Conservation (phyloP, 2,329 filamentous ascomycete genomes). For the Tolypocladium ophioglossoides region DNA sequence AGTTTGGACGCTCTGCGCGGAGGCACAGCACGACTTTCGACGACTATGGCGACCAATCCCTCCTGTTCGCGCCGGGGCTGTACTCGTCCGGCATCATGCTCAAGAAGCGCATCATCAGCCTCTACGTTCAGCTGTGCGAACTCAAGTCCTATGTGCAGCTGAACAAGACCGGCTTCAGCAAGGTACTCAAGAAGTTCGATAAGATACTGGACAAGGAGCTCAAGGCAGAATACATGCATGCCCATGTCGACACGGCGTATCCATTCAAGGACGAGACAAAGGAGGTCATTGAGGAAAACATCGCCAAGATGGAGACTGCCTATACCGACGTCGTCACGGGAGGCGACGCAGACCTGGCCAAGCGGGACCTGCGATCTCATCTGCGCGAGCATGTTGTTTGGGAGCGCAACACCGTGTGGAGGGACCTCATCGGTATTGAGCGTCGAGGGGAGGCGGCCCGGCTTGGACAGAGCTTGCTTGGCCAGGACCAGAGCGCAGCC, state of each 20-base stretch:
- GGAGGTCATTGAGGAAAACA: conserved; percentile 57
- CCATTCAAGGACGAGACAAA: conserved; percentile 70
- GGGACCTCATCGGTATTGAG: conserved; percentile 98
- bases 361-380: conserved; percentile 78
- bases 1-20: conserved; percentile 42
- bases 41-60: conserved; percentile 66
- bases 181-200: conserved; percentile 97
- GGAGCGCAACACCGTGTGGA: conserved; percentile 98
- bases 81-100: conserved; percentile 67
- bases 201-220: conserved; percentile 83
- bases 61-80: conserved; percentile 50
- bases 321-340: conserved; percentile 77
- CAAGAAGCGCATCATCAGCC: conserved; percentile 79
- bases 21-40: conserved; percentile 62
- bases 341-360: conserved; percentile 66
- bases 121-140: conserved; percentile 90
- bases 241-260: conserved; percentile 65
- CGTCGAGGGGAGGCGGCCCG: conserved; percentile 89
- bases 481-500: conserved; percentile 56
- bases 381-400: conserved; percentile 94
- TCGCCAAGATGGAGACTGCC: conserved; percentile 62
- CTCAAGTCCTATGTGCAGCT: conserved; percentile 93
- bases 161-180: conserved; percentile 92
- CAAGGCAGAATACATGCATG: conserved; percentile 64
- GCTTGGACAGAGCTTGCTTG: conserved; percentile 75